Percentiles rank a stretch among this genome's conserved stretches.
Evolutionary conservation across 192 early-diverging fungal genomes (phyloP).

Genomic region (Umbelopsis vinacea): DNA sequence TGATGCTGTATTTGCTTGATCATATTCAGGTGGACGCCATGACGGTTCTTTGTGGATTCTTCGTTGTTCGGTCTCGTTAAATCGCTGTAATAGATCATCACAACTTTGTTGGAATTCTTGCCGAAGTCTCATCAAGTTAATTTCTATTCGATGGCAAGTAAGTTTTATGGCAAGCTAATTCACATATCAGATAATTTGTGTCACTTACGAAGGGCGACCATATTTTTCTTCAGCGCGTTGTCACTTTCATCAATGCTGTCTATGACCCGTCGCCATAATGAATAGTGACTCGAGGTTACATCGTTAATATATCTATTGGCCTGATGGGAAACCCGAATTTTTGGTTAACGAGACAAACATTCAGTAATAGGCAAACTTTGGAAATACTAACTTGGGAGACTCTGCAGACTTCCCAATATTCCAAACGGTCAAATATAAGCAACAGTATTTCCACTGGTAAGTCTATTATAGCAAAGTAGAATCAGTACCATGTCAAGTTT

Average conservation of each 20-base stretch:
- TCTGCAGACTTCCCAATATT: slow-evolving; percentile 19
- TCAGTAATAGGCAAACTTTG: no score
- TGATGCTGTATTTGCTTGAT: neutral
- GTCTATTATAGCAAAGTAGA: neutral
- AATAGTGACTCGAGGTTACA: slow-evolving; percentile 15
- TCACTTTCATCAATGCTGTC: slow-evolving; percentile 14
- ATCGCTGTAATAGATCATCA: slow-evolving; percentile 23
- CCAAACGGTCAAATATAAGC: slow-evolving; percentile 11
- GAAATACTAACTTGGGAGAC: slow-evolving; percentile 11
- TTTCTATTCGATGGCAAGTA: neutral
- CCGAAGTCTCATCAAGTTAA: slow-evolving; percentile 18
- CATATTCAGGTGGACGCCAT: slow-evolving; percentile 8
- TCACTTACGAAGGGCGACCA: slow-evolving; percentile 17
- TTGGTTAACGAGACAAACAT: neutral
- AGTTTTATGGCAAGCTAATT: neutral
- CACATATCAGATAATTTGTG: neutral
- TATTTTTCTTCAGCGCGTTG: slow-evolving; percentile 11
- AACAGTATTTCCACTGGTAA: slow-evolving; percentile 12
- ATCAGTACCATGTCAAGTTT: neutral
- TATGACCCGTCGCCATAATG: slow-evolving; percentile 22
- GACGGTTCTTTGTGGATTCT: neutral
- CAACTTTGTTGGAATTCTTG: slow-evolving; percentile 18
- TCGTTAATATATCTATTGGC: slow-evolving; percentile 20
- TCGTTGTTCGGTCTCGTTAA: slow-evolving; percentile 16
- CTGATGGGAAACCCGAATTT: neutral